These are phyloP conservation scores for Flammula alnicola DNA, from an alignment of 1,284 basidiomycete genomes.

Conservation along the genomic window DNA sequence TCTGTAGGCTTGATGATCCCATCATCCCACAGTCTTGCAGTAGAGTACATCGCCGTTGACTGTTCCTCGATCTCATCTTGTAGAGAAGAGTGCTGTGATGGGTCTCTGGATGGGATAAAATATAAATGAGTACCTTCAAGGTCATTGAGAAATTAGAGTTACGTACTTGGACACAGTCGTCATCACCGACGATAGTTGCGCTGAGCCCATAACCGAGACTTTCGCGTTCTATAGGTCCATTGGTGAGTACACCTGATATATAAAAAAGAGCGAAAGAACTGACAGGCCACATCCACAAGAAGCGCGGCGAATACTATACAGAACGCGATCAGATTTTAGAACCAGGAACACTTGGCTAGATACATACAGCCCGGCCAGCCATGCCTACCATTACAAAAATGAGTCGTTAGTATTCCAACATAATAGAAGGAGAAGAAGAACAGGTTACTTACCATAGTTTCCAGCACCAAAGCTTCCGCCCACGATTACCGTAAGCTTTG, in stretches of 20 bases:
- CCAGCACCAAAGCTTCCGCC: slow-evolving; percentile 96
- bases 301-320: slow-evolving; percentile 84
- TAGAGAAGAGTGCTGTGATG: slow-evolving; percentile 72
- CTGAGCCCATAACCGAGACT: slow-evolving; percentile 96
- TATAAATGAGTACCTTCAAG: neutral
- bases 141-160: neutral
- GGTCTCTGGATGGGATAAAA: slow-evolving; percentile 62
- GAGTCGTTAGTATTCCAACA: slow-evolving; percentile 6
- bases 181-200: slow-evolving; percentile 93
- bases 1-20: slow-evolving; percentile 93
- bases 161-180: slow-evolving; percentile 80
- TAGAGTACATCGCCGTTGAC: slow-evolving; percentile 85
- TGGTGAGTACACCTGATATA: slow-evolving; percentile 12
- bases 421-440: slow-evolving; percentile 2
- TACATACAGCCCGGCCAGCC: slow-evolving; percentile 83
- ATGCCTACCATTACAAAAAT: slow-evolving; percentile 58
- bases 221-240: slow-evolving; percentile 75
- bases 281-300: slow-evolving; percentile 98
- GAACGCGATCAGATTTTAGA: slow-evolving; percentile 12
- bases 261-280: slow-evolving; percentile 34
- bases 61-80: slow-evolving; percentile 87
- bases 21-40: slow-evolving; percentile 93
- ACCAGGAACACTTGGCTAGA: slow-evolving; percentile 10
- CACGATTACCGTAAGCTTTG: slow-evolving; percentile 93
- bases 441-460: slow-evolving; percentile 83